phyloP scores from a whole-genome alignment of 306 rosid genomes.

The Quercus alba region DNA sequence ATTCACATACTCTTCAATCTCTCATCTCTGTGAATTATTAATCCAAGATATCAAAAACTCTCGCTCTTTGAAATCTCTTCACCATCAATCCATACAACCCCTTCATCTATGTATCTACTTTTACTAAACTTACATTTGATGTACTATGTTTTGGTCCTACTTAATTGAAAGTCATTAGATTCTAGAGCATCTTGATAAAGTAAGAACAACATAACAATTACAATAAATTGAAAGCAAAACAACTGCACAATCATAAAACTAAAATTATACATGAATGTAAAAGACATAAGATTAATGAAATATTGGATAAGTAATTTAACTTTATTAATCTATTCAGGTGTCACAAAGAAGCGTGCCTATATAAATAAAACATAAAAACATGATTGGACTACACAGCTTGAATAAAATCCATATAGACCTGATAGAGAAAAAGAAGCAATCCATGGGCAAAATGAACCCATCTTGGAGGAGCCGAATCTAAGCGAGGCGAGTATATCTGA shows the following conservation, averaged over 20 bases:
- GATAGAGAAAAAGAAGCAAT: conserved; percentile 85
- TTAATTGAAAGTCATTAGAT: too few species aligned
- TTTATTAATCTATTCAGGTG: not conserved
- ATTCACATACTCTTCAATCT: too few species aligned
- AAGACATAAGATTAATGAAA: not conserved
- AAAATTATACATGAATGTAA: not conserved
- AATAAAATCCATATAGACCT: conserved; percentile 45
- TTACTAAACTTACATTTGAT: too few species aligned
- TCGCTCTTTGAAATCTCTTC: too few species aligned
- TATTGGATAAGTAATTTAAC: not conserved
- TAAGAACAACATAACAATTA: not conserved
- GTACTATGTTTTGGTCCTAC: too few species aligned
- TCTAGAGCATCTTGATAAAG: not conserved
- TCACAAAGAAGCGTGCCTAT: not conserved
- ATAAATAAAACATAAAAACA: not conserved
- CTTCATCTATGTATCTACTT: too few species aligned
- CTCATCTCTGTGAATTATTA: too few species aligned
- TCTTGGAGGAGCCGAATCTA: conserved; percentile 94
- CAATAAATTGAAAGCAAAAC: not conserved
- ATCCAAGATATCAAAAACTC: too few species aligned
- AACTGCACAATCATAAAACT: not conserved
- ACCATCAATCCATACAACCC: too few species aligned
- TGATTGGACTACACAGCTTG: not conserved
- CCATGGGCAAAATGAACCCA: conserved; percentile 96
- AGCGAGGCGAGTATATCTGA: conserved; percentile 80